Evolutionary conservation across 2,329 filamentous ascomycete species (phyloP), one percentile per base, ranked within the genome.

Genomic region (Cladosporium colombiae): DNA sequence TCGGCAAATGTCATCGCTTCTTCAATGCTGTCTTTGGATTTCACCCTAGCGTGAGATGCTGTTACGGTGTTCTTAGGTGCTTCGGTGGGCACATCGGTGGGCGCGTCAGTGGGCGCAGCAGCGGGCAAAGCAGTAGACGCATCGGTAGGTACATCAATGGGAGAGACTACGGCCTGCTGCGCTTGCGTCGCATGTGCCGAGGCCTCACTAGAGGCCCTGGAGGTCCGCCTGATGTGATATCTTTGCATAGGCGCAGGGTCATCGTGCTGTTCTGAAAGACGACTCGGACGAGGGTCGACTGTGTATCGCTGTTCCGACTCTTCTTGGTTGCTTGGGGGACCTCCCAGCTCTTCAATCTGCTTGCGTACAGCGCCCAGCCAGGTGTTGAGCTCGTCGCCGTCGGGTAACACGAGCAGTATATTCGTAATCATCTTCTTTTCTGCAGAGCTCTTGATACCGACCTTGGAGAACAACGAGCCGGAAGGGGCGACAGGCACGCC

Each of bases 381-480:
- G 52, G 81, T 79, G 67, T 92, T 89, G 89, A 94, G 91, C 53
- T 91, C 88, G 68, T 89, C 86, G 2, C 89, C 88, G 67, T 81
- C 87, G 62, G 92, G 87, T 68, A 93, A 88, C 0, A 94, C 86
- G 74, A 95, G 83, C 27, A 95, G 79, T 64, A 93, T 84, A 68
- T 87, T 90, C 64, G 88, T 85, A 11, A 80, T 75, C 46, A 80
- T 82, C 7, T 67, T 68, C 52, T 69, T 72, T 6, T 69, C 65
- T 11, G 70, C 66, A 18, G 66, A 33, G 50, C 69, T 72, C 49
- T 86, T 84, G 49, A 90, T 84, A 2, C 87, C 84, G 59, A 92
- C 79, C 63, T 88, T 86, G 1, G 89, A 86, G 35, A 92, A 82
- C 3, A 92, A 77, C 1, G 89, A 90, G 59, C 85, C 85, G 3